A percentile compares a stretch with the other conserved stretches of the same genome.
Evolutionary conservation across 2,329 filamentous ascomycete species (phyloP).

Genomic region (Hysterium pulicare): DNA sequence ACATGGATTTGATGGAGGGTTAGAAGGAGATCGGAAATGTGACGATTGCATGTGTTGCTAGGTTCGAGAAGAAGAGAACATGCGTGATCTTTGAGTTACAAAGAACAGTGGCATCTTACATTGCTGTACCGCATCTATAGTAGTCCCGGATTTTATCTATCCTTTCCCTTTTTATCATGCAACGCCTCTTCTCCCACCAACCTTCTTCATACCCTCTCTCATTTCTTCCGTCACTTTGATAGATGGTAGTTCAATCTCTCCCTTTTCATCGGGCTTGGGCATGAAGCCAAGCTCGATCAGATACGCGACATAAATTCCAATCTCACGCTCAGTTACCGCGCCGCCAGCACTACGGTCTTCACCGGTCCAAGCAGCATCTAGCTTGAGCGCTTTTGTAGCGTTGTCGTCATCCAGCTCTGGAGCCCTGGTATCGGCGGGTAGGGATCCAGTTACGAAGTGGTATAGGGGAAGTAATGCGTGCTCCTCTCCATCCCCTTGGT

Average conservation of each 20-base stretch:
- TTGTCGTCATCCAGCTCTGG: slow-evolving; percentile 74
- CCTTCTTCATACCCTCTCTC: slow-evolving; percentile 48
- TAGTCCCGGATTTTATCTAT: too few species aligned
- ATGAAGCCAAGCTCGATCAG: slow-evolving; percentile 63
- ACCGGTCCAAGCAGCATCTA: slow-evolving; percentile 59
- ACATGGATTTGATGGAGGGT: too few species aligned
- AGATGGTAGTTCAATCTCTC: slow-evolving; percentile 41
- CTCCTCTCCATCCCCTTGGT: slow-evolving; percentile 61
- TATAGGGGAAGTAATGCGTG: slow-evolving; percentile 68
- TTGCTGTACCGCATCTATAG: too few species aligned
- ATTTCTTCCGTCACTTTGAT: slow-evolving; percentile 46
- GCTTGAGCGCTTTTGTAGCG: slow-evolving; percentile 60
- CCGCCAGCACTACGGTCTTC: slow-evolving; percentile 55
- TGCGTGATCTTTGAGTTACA: too few species aligned
- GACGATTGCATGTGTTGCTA: too few species aligned
- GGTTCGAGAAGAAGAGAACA: too few species aligned
- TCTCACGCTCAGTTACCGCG: slow-evolving; percentile 57
- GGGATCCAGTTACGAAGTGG: slow-evolving; percentile 67
- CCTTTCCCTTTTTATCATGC: too few species aligned
- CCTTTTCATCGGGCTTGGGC: too few species aligned
- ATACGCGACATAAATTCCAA: slow-evolving; percentile 64
- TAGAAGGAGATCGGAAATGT: too few species aligned
- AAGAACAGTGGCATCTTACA: too few species aligned
- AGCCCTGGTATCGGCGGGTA: slow-evolving; percentile 67
- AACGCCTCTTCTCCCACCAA: slow-evolving; percentile 50